phyloP scores from a whole-genome alignment of 306 rosid species.

The peach (Prunus persica) region Prunus_persica_NCBIv2 NC_034012.1:14146501-14147000 shows the following conservation, averaged over 20 bases:
- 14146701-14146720: neutral
- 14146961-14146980: conserved; percentile 91
- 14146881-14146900: conserved; percentile 86
- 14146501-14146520: neutral
- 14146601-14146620: neutral
- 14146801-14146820: neutral
- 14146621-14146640: neutral
- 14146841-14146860: conserved; percentile 89
- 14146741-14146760: neutral
- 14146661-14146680: neutral
- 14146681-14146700: neutral
- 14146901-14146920: conserved; percentile 82
- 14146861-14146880: conserved; percentile 90
- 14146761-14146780: neutral
- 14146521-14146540: neutral
- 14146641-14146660: neutral
- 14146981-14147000: conserved; percentile 92
- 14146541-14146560: neutral
- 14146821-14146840: conserved; percentile 67
- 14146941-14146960: conserved; percentile 89
- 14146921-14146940: conserved; percentile 68
- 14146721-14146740: neutral
- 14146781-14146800: neutral
- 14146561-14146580: neutral
- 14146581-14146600: neutral